A percentile compares a stretch with the other conserved stretches of the same genome.
Conservation (phyloP, 495 filamentous ascomycete genomes). For the Aspergillus coremiiformis region DNA sequence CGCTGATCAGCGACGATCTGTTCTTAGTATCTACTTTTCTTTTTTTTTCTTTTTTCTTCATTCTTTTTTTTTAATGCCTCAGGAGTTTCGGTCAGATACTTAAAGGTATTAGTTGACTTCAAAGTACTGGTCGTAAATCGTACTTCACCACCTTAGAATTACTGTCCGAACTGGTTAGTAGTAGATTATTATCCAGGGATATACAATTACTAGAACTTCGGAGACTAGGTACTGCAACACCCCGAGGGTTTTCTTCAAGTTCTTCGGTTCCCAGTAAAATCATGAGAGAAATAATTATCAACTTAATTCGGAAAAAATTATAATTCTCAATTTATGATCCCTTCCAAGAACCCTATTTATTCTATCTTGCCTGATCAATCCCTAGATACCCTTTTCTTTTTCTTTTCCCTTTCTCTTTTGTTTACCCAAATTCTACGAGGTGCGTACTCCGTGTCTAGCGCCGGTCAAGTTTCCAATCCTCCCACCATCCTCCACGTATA, state of each 20-base stretch:
- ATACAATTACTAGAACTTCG: background rate
- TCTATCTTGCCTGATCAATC: background rate
- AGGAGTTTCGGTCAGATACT: too few relatives aligned
- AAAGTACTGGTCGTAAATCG: too few relatives aligned
- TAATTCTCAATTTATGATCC: background rate
- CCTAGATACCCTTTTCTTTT: background rate
- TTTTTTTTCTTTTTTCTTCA: background rate
- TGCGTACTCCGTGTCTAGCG: background rate
- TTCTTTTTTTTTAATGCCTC: too few relatives aligned
- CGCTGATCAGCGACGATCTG: background rate
- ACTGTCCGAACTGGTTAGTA: background rate
- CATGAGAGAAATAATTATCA: background rate
- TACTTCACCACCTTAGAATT: background rate
- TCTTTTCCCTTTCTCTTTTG: background rate
- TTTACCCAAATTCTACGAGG: conserved; percentile 1
- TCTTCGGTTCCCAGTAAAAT: background rate
- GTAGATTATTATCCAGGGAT: background rate
- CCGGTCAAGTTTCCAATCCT: background rate
- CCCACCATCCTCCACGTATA: background rate
- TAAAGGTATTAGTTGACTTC: too few relatives aligned
- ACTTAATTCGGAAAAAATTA: background rate
- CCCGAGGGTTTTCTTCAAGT: background rate
- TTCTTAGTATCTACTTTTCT: background rate
- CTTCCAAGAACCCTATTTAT: background rate
- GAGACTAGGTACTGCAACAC: background rate